Conservation (phyloP, 2,329 filamentous ascomycete species). For the Stromatinia cepivora region DNA sequence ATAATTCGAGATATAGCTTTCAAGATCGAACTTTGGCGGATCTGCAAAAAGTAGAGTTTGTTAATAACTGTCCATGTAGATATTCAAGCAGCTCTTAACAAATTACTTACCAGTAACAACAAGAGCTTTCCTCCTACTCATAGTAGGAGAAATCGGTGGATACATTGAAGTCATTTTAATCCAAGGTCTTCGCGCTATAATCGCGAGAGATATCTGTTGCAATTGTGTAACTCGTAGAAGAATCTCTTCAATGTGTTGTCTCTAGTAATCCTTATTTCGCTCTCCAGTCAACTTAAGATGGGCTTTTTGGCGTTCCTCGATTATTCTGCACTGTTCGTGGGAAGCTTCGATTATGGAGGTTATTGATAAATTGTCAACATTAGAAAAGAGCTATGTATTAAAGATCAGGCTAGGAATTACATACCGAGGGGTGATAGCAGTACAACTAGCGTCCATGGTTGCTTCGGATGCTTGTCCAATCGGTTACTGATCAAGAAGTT, state of each 20-base stretch:
- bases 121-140: conserved; percentile 29
- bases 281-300: neutral
- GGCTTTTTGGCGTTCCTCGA: neutral
- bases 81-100: neutral
- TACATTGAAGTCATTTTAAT: conserved; percentile 7
- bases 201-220: neutral
- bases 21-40: conserved; percentile 83
- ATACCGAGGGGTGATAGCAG: conserved; percentile 4
- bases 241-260: neutral
- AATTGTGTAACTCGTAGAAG: neutral
- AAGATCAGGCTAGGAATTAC: neutral
- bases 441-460: neutral
- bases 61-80: conserved; percentile 17
- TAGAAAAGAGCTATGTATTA: neutral
- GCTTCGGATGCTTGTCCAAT: neutral
- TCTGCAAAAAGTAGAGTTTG: conserved; percentile 26
- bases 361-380: conserved; percentile 8
- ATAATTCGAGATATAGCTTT: conserved; percentile 89
- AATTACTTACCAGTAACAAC: conserved; percentile 29
- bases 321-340: neutral
- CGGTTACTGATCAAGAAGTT: neutral
- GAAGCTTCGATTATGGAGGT: neutral
- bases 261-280: conserved; percentile 3
- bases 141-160: conserved; percentile 23
- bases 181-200: neutral